Evolutionary conservation across 805 yeast species (phyloP), one percentile per base, ranked within the genome.

Genomic region (Metschnikowia anglica): DNA sequence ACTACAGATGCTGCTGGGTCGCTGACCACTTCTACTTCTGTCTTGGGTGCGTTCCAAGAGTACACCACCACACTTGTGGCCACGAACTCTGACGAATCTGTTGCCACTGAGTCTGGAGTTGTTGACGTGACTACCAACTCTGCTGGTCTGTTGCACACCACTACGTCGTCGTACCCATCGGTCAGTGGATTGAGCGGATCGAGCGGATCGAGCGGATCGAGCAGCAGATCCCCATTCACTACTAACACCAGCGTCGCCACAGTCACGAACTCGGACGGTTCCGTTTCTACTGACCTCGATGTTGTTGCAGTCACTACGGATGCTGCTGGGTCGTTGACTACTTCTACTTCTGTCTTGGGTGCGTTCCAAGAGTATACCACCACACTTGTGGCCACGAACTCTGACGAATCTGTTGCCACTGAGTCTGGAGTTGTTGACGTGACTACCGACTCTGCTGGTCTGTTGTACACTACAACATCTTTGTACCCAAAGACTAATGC

Each of bases 251-350:
- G n/a, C 8, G 16, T 15, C 8, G 13, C 16, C 30, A n/a, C 30
- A n/a, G 6, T 27, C 13, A 32, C 35, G 13, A 32, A 32, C 35
- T 19, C 25, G 15, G 35, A 19, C 16, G 24, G 25, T 5, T 32
- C 35, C 8, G 33, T 30, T 15, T 30, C 33, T n/a, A 30, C 33
- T 16, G 33, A 30, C 11, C 33, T 30, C 2, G 33, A 30, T 12
- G 33, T 30, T n/a, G 15, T 30, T 16, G 33, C n/a, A n/a, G n/a
- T n/a, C 25, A 23, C 25, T 10, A 23, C 25, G 10, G 25, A 23
- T 10, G 7, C 31, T 28, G 31, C 31, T 15, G 31, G 31, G 6
- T 28, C 31, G 7, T 28, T 28, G 31, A 13, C 12, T 6, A 28
- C 31, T 12, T 28, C 31, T 8, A 28, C 31, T 8, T 28, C 31